Evolutionary conservation across 371 early-diverging fungal genomes (phyloP).

Genomic region (Choanephora cucurbitarum): DNA sequence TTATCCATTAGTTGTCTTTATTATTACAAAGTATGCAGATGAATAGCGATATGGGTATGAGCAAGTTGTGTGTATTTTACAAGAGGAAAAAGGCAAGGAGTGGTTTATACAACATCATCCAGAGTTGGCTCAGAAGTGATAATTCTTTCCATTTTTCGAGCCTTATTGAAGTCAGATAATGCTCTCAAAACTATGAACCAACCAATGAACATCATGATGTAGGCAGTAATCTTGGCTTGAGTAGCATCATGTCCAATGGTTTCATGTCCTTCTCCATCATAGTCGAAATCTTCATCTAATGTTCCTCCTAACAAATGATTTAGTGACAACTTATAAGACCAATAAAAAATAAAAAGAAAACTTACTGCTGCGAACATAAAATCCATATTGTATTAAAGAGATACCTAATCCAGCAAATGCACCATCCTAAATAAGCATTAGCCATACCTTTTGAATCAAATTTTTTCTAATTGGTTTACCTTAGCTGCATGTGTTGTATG

Average conservation of each 20-base stretch:
- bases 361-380: constrained; percentile 56
- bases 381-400: constrained; percentile 56
- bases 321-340: too few relatives aligned
- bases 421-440: constrained; percentile 43
- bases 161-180: constrained; percentile 51
- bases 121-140: constrained; percentile 38
- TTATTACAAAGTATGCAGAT: neutral
- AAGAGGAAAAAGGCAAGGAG: neutral
- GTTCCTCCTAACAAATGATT: constrained; percentile 16
- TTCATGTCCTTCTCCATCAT: constrained; percentile 19
- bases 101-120: constrained; percentile 12
- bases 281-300: constrained; percentile 25
- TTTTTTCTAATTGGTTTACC: constrained; percentile 16
- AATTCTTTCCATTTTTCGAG: constrained; percentile 54
- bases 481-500: constrained; percentile 66
- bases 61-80: neutral
- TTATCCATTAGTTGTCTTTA: constrained; percentile 8
- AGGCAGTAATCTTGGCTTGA: constrained; percentile 40
- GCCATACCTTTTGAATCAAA: neutral
- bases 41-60: neutral
- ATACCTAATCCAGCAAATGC: constrained; percentile 64
- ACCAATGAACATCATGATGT: constrained; percentile 60
- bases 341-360: neutral
- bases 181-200: constrained; percentile 59
- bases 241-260: constrained; percentile 16